These are phyloP conservation scores for Mycena capillaripes DNA, from an alignment of 768 basidiomycete species.

Conservation along the genomic window DNA sequence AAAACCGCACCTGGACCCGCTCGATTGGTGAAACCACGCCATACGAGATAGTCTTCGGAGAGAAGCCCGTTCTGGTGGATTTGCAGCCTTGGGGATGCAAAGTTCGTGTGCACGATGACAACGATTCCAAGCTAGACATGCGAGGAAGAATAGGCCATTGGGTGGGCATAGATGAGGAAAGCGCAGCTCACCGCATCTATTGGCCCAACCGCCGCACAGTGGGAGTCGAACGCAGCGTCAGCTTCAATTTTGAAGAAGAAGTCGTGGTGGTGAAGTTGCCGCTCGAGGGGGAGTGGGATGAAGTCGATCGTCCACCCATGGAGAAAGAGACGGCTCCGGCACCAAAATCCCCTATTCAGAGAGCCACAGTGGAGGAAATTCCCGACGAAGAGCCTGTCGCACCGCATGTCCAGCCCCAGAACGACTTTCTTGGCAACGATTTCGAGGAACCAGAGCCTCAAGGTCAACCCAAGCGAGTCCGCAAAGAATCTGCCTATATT, in stretches of 20 bases:
- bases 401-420: not conserved
- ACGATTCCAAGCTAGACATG: conserved; percentile 41
- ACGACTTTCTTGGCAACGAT: not conserved
- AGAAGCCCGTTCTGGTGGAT: conserved; percentile 46
- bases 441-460: not conserved
- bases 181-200: conserved; percentile 49
- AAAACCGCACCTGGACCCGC: not conserved
- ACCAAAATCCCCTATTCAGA: not conserved
- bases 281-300: conserved; percentile 38
- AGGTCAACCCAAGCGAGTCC: conserved; percentile 14
- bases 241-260: conserved; percentile 14
- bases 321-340: not conserved
- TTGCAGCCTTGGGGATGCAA: conserved; percentile 47
- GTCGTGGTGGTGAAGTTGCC: conserved; percentile 19
- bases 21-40: not conserved
- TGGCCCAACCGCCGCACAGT: conserved; percentile 46
- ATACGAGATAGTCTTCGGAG: conserved; percentile 10
- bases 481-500: conserved; percentile 27
- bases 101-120: conserved; percentile 44
- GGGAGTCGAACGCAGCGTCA: conserved; percentile 44
- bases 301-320: conserved; percentile 7
- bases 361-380: not conserved
- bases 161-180: conserved; percentile 50
- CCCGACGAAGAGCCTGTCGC: not conserved
- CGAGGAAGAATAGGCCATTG: conserved; percentile 45